Base-by-base conservation (phyloP, 371 early-diverging fungal species). In the Mortierella sp. region DNA sequence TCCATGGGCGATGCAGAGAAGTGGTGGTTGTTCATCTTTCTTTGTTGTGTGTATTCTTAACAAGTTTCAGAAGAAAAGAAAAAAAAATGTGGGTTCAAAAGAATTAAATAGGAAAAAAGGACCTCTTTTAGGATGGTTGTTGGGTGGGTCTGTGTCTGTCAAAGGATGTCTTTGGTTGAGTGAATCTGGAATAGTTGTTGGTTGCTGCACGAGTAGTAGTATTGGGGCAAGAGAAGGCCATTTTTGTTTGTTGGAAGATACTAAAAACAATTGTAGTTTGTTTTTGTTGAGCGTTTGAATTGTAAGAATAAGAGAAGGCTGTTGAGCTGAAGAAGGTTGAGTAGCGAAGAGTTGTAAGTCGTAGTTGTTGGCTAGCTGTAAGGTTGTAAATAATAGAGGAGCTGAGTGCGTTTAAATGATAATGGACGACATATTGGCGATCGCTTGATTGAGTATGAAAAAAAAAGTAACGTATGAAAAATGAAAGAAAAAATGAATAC, bases 381-480 rank as follows among this genome's bases (percentile, higher is more conserved):
- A 63, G 72, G 24, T 52, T 42, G 63, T 2, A 58, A n/a, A 4
- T 21, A 42, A 48, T 26, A 28, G 71, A 76, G 50, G 48, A 13
- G 55, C 72, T 74, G 75, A 73, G 70, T 45, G 45, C 72, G 75
- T 55, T 82, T 78, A 82, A 82, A 75, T 75, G 31, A 71, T 84
- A 75, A 84, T 78, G 79, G 79, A 71, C 60, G 57, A 75, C 84
- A 84, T 82, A 72, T 74, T 82, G 82, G 55, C 78, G 48, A 75
- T 28, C 50, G 68, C 44, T 16, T 42, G 65, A n/a, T 45, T 44
- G 63, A 78, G 13, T 52, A 47, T 57, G 31, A 47, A 16, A 57
- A 58, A 58, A 42, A 47, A 4, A 44, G 16, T 26, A 55, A 58
- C 38, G 60, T 74, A 70, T 38, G 70, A 58, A 57, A 74, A 52